Conservation (phyloP, 2,329 filamentous ascomycete species). For the Sarocladium strictum region DNA sequence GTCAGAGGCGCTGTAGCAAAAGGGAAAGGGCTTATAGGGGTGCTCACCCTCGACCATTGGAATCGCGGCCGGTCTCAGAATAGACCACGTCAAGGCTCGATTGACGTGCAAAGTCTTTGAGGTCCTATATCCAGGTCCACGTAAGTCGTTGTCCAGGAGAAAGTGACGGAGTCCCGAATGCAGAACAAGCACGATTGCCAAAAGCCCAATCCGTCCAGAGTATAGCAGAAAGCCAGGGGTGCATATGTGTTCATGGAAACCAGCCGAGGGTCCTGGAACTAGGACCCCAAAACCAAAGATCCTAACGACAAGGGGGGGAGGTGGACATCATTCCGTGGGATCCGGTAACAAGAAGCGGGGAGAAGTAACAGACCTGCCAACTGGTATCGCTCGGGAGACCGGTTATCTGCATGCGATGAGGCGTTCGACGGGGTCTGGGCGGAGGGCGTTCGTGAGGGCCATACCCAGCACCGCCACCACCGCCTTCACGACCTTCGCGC, state of each 20-base stretch:
- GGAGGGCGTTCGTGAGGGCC: constrained; percentile 50
- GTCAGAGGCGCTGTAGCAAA: no score
- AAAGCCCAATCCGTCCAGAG: constrained; percentile 1
- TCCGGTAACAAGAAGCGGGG: constrained; percentile 51
- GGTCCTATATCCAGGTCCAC: constrained; percentile 80
- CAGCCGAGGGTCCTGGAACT: not conserved
- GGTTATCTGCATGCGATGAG: constrained; percentile 95
- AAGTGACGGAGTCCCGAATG: constrained; percentile 20
- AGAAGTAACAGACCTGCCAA: constrained; percentile 94
- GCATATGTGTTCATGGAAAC: not conserved
- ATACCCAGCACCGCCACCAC: constrained; percentile 26
- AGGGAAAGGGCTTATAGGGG: no score
- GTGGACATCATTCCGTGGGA: constrained; percentile 27
- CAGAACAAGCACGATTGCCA: not conserved
- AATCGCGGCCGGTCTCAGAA: constrained; percentile 89
- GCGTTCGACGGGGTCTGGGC: constrained; percentile 82
- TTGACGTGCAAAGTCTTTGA: constrained; percentile 98
- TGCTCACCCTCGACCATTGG: constrained; percentile 82
- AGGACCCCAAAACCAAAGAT: not conserved
- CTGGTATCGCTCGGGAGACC: constrained; percentile 97
- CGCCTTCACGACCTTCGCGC: constrained; percentile 31
- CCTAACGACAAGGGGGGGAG: not conserved
- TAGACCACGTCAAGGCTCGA: constrained; percentile 97
- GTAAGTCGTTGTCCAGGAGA: constrained; percentile 68
- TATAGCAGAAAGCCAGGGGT: not conserved